Conservation (phyloP, 225 moss, liverwort and hornwort species). For the Anthoceros angustus region DNA sequence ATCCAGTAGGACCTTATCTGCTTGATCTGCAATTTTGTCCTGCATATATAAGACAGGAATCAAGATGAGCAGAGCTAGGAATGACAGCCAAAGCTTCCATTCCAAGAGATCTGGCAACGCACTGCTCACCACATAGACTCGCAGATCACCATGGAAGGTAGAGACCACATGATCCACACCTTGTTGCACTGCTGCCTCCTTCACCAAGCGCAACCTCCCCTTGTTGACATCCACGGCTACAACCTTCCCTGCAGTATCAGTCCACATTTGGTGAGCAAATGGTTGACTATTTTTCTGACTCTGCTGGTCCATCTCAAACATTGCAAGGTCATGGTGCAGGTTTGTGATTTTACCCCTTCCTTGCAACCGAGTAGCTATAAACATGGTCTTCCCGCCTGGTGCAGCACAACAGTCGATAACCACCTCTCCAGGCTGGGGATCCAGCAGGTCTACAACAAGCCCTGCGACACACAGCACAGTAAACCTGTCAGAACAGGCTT, state of each 20-base stretch:
- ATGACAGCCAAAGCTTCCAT: not conserved
- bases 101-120: not conserved
- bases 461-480: conserved; percentile 18
- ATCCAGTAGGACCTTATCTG: conserved; percentile 53
- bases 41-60: conserved; percentile 12
- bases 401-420: conserved; percentile 68
- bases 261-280: not conserved
- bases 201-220: conserved; percentile 51
- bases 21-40: conserved; percentile 34
- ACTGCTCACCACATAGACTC: conserved; percentile 41
- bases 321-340: not conserved
- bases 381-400: conserved; percentile 63
- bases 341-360: conserved; percentile 27
- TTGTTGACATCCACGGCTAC: conserved; percentile 62
- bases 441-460: conserved; percentile 47
- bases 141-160: conserved; percentile 45
- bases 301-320: not conserved
- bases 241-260: conserved; percentile 35
- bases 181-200: conserved; percentile 55
- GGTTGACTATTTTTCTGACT: not conserved
- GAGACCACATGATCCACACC: conserved; percentile 45
- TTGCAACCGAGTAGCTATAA: conserved; percentile 41
- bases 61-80: not conserved
- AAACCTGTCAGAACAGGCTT: not conserved
- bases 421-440: conserved; percentile 56